phyloP scores from a whole-genome alignment of 1,284 basidiomycete species.

The Pterulicium gracile region DNA sequence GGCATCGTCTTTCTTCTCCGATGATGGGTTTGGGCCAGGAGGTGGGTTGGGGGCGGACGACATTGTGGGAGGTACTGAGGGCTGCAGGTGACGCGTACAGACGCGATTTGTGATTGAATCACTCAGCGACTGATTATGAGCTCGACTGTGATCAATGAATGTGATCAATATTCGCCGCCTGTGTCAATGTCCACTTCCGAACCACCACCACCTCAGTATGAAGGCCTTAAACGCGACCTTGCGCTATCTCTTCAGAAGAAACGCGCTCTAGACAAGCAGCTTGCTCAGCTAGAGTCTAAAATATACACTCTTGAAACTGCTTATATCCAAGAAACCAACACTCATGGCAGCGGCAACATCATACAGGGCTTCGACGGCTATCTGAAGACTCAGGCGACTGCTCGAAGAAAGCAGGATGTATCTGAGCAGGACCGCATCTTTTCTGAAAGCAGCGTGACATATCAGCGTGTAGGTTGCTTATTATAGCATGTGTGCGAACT shows the following conservation, averaged over 20 bases:
- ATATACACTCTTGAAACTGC: constrained; percentile 64
- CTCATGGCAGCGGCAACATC: constrained; percentile 70
- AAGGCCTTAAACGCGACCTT: constrained; percentile 61
- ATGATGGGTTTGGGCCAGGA: constrained; percentile 35
- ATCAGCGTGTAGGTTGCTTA: constrained; percentile 47
- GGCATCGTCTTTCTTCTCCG: constrained; percentile 7
- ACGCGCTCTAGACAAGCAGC: constrained; percentile 56
- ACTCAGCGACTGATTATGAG: no score
- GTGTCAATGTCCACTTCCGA: constrained; percentile 33
- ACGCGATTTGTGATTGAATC: constrained; percentile 13
- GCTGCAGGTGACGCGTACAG: constrained; percentile 23
- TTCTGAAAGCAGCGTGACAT: constrained; percentile 66
- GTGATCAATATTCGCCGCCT: no score
- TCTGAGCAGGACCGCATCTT: constrained; percentile 70
- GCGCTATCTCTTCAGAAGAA: constrained; percentile 60
- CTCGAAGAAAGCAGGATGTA: constrained; percentile 59
- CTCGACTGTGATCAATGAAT: no score
- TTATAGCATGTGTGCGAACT: not conserved
- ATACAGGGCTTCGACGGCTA: constrained; percentile 77
- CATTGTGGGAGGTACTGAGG: constrained; percentile 29
- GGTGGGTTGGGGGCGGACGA: constrained; percentile 52
- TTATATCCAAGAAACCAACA: constrained; percentile 65
- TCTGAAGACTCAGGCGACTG: constrained; percentile 61
- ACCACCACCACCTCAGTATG: constrained; percentile 56
- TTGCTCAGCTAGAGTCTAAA: constrained; percentile 61